Evolutionary conservation across 164 flowering plant genomes (phyloP), one percentile per base, ranked within the genome.

Genomic region (Liquidambar formosana): DNA sequence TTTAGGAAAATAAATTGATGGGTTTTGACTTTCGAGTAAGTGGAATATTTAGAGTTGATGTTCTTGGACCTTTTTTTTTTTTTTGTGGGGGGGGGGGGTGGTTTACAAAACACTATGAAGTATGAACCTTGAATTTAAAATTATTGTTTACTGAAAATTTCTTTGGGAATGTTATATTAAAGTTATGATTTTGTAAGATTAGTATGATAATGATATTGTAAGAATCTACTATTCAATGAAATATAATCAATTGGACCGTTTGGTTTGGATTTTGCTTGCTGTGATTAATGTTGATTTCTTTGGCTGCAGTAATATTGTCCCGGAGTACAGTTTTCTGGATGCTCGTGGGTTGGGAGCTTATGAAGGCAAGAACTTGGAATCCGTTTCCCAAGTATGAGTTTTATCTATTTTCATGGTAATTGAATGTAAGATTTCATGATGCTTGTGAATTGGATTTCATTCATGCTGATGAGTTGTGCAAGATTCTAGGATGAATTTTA

Each of bases 321-420:
- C 98, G 0, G 97, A 94, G 77, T 92, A 94, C 73, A 94, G 98
- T 80, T 94, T 94, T 77, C 77, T 94, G 68, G 98, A 94, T 85
- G 97, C 98, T 52, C 95, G 98, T 25, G 98, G 97, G 46, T 75
- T 94, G 76, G 97, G 98, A 60, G 93, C 95, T 63, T 92, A 80
- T 70, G 96, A 94, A 80, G 98, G 98, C 57, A 92, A 81, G 83
- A 80, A 63, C 22, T 70, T 92, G 72, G 91, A 85, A 66, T 75
- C 89, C 26, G 67, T 94, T 63, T 83, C 85, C 11, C 84, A 94
- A 84, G 98, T 93, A 84, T 75, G 73, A 70, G 68, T 19, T 65
- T 19, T 45, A 45, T 61, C 10, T 27, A 1, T 27, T 38, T 19
- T 23, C 18, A 1, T 57, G 11, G 48, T 22, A 5, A 0, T 11